Base-by-base conservation (phyloP, 371 early-diverging fungal species). In the Catenaria anguillulae region DNA sequence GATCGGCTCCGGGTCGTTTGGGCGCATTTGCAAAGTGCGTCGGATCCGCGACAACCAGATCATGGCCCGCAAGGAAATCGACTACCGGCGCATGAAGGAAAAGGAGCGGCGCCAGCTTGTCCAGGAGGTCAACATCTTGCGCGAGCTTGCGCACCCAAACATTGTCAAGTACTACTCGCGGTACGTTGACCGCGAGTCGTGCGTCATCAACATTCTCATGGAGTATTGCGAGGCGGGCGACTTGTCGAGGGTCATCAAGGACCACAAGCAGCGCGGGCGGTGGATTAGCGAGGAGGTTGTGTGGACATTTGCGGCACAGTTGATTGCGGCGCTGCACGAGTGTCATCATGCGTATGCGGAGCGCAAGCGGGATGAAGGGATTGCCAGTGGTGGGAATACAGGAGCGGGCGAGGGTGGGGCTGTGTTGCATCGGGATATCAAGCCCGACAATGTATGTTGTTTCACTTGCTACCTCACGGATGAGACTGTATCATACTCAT, bases 131-230 rank as follows among this genome's bases (percentile, higher is more conserved):
- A 85, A 85, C 67, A 83, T 85, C 61, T 70, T 85, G 37, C 67
- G 82, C 54, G 84, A 86, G 61, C 78, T 86, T 23, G 69, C 76
- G 21, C 86, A 84, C 63, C 83, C 83, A 5, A 76, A 84, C 65
- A 84, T 86, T 61, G 86, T 86, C 33, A 72, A 81, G n/a, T 86
- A 84, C 67, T 73, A 79, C 68, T 82, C 82, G 63, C 71, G 86
- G 23, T 71, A 73, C 50, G 79, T 86, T 21, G 84, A 84, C 66
- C 68, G 77, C 50, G 75, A 77, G 34, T 74, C 76, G 58, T 75
- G 73, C 63, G 67, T 79, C 66, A 83, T 86, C 17, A 83, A 82
- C 68, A 84, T 86, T 52, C 69, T 84, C 52, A 86, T 86, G 86
- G 86, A 72, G 56, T 73, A 71, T 62, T 71, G 71, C 35, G 67